These are phyloP conservation scores for Pyrus pyrifolia DNA, from an alignment of 306 rosid genomes.

Conservation along the genomic window DNA sequence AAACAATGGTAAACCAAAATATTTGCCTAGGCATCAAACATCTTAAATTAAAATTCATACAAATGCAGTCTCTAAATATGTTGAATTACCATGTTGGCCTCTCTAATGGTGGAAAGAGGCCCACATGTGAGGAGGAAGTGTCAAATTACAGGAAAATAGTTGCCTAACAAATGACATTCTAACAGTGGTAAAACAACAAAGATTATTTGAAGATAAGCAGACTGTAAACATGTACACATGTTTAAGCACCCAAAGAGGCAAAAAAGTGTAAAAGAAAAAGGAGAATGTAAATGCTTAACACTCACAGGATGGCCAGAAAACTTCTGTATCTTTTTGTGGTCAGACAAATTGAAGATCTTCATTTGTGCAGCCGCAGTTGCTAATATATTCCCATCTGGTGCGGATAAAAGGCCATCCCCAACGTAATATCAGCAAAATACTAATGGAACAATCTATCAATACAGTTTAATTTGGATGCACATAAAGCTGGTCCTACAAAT, in stretches of 20 bases:
- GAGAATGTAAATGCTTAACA: conserved; percentile 16
- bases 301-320: conserved; percentile 98
- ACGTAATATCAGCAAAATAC: conserved; percentile 26
- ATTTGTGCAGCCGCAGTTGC: conserved; percentile 86
- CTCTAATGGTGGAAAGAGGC: not conserved
- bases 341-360: conserved; percentile 60
- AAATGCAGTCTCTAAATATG: not conserved
- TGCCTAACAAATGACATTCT: not conserved
- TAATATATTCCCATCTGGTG: conserved; percentile 71
- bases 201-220: not conserved
- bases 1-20: not conserved
- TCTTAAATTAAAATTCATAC: not conserved
- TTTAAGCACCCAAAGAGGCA: not conserved
- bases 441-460: not conserved
- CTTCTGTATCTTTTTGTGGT: conserved; percentile 69
- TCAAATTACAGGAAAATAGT: not conserved
- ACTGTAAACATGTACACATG: not conserved
- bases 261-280: not conserved
- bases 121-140: not conserved
- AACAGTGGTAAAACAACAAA: not conserved
- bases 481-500: conserved; percentile 2
- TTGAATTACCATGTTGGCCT: not conserved
- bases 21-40: not conserved
- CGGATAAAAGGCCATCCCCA: conserved; percentile 11
- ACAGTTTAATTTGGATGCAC: conserved; percentile 12